Conservation (phyloP, 495 filamentous ascomycete species). For the Xylaria flabelliformis region DNA sequence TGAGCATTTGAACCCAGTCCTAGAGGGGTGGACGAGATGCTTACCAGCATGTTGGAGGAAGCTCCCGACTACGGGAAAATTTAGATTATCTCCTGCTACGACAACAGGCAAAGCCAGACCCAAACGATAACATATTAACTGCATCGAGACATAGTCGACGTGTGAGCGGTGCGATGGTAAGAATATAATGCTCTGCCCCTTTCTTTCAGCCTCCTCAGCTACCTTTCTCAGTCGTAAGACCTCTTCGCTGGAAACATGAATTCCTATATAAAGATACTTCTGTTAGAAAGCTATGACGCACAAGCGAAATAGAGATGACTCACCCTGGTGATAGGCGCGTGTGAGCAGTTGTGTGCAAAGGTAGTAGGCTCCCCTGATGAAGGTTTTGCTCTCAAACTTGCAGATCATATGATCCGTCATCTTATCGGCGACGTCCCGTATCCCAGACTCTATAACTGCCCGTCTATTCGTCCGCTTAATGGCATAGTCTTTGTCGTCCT, state of each 20-base stretch:
- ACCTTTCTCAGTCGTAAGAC: constrained; percentile 80
- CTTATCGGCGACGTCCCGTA: constrained; percentile 77
- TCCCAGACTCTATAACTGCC: constrained; percentile 59
- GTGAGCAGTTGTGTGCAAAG: constrained; percentile 85
- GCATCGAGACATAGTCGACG: constrained; percentile 92
- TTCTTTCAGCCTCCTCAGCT: constrained; percentile 78
- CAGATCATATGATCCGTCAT: constrained; percentile 96
- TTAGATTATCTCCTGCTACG: constrained; percentile 94
- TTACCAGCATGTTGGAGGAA: constrained; percentile 91
- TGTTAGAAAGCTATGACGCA: neutral
- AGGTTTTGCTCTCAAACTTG: constrained; percentile 95
- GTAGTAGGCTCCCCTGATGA: constrained; percentile 93
- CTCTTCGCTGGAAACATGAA: constrained; percentile 95
- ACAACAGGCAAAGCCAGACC: constrained; percentile 90
- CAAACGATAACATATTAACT: constrained; percentile 92
- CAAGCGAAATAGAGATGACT: neutral
- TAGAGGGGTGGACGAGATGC: constrained; percentile 27
- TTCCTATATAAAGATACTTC: constrained; percentile 43
- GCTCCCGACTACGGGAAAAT: constrained; percentile 85
- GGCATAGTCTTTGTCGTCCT: constrained; percentile 58
- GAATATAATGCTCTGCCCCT: constrained; percentile 96
- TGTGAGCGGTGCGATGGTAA: constrained; percentile 93
- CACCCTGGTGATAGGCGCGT: constrained; percentile 90
- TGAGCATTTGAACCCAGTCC: constrained; percentile 12
- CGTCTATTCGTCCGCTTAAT: constrained; percentile 67